A percentile compares a stretch with the other conserved stretches of the same genome.
Conservation (phyloP, 768 basidiomycete genomes). For the Tephrocybe sp. region DNA sequence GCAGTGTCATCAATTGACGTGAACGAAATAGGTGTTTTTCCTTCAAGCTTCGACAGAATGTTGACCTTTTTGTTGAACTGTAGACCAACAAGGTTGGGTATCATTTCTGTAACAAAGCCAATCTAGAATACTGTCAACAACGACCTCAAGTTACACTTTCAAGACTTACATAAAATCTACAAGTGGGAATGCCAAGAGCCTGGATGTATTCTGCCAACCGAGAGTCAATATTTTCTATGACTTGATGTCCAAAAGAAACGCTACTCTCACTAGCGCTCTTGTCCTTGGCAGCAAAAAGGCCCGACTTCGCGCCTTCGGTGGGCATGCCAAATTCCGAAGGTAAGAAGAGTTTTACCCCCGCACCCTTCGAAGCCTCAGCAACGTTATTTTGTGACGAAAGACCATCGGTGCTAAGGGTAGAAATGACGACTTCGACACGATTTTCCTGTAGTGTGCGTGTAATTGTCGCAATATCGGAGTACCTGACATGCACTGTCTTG, state of each 20-base stretch:
- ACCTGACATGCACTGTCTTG: background rate
- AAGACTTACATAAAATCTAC: constrained; percentile 7
- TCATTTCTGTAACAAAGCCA: constrained; percentile 9
- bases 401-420: constrained; percentile 5
- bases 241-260: background rate
- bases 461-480: constrained; percentile 9
- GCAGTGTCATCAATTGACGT: constrained; percentile 9
- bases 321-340: constrained; percentile 14
- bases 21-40: constrained; percentile 7
- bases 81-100: constrained; percentile 9
- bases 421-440: constrained; percentile 10
- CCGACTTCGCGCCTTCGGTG: background rate
- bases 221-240: background rate
- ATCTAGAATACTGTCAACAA: background rate
- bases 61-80: constrained; percentile 10
- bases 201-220: constrained; percentile 11
- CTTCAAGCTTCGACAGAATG: constrained; percentile 2
- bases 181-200: constrained; percentile 12
- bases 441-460: constrained; percentile 6
- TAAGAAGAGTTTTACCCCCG: constrained; percentile 14
- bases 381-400: constrained; percentile 6
- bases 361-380: constrained; percentile 14
- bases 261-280: constrained; percentile 11
- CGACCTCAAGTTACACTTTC: background rate
- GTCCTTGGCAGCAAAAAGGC: constrained; percentile 5